Conservation (phyloP, 2,329 filamentous ascomycete species). For the Herpotrichia juniperi region DNA sequence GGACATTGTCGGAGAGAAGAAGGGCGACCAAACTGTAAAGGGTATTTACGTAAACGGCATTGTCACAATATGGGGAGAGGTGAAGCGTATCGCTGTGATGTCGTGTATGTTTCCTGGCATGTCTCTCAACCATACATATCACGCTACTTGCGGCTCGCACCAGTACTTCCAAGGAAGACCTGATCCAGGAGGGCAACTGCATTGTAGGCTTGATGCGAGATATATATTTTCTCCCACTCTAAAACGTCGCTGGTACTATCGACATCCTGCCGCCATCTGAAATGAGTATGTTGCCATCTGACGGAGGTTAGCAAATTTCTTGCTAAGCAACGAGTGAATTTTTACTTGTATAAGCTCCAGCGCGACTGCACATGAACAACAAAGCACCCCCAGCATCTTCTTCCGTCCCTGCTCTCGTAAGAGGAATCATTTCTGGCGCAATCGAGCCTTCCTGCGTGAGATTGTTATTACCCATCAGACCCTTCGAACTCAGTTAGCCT, state of each 20-base stretch:
- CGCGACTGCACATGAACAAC: slow-evolving; percentile 13
- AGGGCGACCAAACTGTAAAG: slow-evolving; percentile 2
- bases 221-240: neutral
- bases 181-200: no score
- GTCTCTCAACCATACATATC: no score
- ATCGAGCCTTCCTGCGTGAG: slow-evolving; percentile 12
- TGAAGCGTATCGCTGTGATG: no score
- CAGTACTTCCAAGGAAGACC: no score
- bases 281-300: slow-evolving; percentile 18
- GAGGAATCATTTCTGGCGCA: slow-evolving; percentile 13
- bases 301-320: neutral
- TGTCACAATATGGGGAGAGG: neutral
- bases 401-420: slow-evolving; percentile 11
- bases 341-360: slow-evolving; percentile 16
- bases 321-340: neutral
- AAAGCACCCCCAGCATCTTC: slow-evolving; percentile 17
- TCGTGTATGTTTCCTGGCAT: no score
- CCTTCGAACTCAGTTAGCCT: slow-evolving; percentile 4
- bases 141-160: no score
- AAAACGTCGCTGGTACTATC: slow-evolving; percentile 16
- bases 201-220: neutral
- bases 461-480: slow-evolving; percentile 15
- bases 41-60: neutral
- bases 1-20: slow-evolving; percentile 14
- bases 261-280: slow-evolving; percentile 15